These are phyloP conservation scores for Podaxis carcinomalis DNA, from an alignment of 768 basidiomycete genomes.

Conservation along the genomic window DNA sequence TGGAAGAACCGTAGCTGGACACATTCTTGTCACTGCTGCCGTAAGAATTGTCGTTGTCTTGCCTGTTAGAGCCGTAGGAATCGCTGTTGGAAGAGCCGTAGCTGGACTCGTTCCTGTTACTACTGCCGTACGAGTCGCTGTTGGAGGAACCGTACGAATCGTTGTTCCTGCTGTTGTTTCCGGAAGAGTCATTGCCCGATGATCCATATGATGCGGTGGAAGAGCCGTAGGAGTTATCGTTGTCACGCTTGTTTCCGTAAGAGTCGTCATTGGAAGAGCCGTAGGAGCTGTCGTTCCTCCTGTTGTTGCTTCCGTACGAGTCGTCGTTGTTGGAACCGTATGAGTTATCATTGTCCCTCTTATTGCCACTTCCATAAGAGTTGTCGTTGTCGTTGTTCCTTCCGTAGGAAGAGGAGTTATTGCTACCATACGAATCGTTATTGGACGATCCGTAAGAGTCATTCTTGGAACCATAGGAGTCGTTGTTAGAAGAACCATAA, in stretches of 20 bases:
- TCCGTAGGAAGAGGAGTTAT: constrained; percentile 9
- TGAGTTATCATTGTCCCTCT: background rate
- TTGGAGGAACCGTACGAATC: background rate
- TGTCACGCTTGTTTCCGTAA: constrained; percentile 13
- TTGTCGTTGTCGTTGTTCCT: constrained; percentile 16
- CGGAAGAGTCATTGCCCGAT: background rate
- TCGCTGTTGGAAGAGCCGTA: constrained; percentile 20
- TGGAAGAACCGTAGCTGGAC: constrained; percentile 15
- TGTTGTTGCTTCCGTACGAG: constrained; percentile 16
- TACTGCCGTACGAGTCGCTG: constrained; percentile 18
- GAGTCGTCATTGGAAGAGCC: constrained; percentile 20
- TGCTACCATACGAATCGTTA: constrained; percentile 15
- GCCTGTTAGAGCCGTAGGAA: constrained; percentile 17
- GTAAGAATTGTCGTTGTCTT: constrained; percentile 16
- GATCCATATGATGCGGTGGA: background rate
- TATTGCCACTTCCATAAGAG: constrained; percentile 13
- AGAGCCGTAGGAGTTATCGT: background rate
- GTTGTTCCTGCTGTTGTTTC: constrained; percentile 7
- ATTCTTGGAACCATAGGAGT: constrained; percentile 2
- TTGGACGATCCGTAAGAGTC: constrained; percentile 6
- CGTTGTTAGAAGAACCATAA: background rate
- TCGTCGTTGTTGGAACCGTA: constrained; percentile 13
- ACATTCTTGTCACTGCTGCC: constrained; percentile 17
- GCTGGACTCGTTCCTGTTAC: constrained; percentile 15
- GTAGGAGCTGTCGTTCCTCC: background rate